Evolutionary conservation across 139 green algal genomes (phyloP).

Genomic region (Tetraselmis striata): DNA sequence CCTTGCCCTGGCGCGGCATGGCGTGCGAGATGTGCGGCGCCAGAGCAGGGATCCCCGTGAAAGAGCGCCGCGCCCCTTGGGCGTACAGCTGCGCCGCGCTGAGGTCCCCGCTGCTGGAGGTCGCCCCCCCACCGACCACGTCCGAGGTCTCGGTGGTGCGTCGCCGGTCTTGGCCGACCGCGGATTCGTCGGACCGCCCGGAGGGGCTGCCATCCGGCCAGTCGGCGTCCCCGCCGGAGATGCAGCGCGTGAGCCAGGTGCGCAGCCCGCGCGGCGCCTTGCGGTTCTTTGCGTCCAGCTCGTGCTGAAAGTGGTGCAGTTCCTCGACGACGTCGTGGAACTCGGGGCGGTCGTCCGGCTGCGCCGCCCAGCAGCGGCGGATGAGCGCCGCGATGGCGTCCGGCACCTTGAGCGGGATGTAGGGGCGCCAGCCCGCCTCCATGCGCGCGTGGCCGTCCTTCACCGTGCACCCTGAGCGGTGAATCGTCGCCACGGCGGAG

Average conservation of each 20-base stretch:
- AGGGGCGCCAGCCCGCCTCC: too few species aligned
- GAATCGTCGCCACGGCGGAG: neutral
- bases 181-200: too few species aligned
- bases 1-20: too few species aligned
- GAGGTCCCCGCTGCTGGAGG: too few species aligned
- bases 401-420: neutral
- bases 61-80: too few species aligned
- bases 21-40: too few species aligned
- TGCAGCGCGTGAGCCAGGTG: neutral
- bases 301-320: neutral
- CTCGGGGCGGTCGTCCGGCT: too few species aligned
- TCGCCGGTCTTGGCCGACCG: too few species aligned
- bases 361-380: neutral
- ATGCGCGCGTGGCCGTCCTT: neutral
- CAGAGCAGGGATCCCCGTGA: too few species aligned
- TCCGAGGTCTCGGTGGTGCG: neutral
- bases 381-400: neutral
- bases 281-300: neutral
- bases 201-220: neutral
- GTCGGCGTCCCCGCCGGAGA: too few species aligned
- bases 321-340: neutral
- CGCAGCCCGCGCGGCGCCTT: neutral
- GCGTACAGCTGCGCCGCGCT: too few species aligned
- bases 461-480: neutral
- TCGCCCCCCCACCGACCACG: neutral